Percentiles rank a stretch among this genome's conserved stretches.
Evolutionary conservation across 176 grass and related monocot genomes (phyloP).

Genomic region (Hsuehochloa calcarea): DNA sequence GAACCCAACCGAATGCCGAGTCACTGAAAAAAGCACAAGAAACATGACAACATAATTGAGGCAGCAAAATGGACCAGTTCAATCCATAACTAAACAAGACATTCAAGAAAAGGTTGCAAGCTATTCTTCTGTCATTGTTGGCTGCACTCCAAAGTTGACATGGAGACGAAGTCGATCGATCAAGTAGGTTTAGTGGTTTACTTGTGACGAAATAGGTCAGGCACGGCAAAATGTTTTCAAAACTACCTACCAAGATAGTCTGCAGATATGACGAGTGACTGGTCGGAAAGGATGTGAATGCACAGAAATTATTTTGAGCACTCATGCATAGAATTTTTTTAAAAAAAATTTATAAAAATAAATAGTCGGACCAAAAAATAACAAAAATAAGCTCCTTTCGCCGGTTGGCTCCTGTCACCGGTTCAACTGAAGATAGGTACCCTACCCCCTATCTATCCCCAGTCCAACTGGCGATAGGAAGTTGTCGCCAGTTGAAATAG

Average conservation of each 20-base stretch:
- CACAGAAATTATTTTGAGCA: background rate
- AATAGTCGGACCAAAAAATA: too few relatives aligned
- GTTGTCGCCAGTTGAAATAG: too few relatives aligned
- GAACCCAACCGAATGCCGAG: background rate
- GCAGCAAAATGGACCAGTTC: slow-evolving; percentile 32
- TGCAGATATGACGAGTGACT: background rate
- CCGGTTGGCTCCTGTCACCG: too few relatives aligned
- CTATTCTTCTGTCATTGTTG: background rate
- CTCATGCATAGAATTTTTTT: too few relatives aligned
- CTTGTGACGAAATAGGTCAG: background rate
- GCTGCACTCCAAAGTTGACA: slow-evolving; percentile 45
- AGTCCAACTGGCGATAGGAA: too few relatives aligned
- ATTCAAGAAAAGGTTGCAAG: background rate
- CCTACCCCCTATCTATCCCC: too few relatives aligned
- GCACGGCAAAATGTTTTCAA: background rate
- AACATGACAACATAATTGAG: background rate
- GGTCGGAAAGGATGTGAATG: background rate
- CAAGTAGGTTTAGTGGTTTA: background rate
- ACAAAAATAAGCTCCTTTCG: too few relatives aligned
- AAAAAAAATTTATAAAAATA: too few relatives aligned
- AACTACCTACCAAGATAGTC: background rate
- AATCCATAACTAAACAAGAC: background rate
- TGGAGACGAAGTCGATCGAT: background rate
- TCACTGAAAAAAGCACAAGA: background rate
- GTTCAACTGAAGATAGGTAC: too few relatives aligned